Base-by-base conservation (phyloP, 176 grass and related monocot genomes). In the Chrysopogon serrulatus region DNA sequence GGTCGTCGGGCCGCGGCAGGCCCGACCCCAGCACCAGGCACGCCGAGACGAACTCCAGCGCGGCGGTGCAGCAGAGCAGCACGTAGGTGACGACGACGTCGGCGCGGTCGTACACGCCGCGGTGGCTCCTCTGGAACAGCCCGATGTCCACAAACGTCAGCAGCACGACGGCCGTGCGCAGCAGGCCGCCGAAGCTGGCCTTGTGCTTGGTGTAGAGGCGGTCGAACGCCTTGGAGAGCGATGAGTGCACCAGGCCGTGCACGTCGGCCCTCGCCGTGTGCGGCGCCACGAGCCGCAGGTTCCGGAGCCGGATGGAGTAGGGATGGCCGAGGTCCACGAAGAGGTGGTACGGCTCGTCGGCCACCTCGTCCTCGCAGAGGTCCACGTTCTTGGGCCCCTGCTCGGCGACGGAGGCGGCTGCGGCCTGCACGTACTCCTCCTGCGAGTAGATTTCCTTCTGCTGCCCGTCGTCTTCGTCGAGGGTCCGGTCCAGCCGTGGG, bases 51-150 rank as follows among this genome's bases (percentile, higher is more conserved):
- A 14, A 14, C 43, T 76, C 73, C 7, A 77, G 7, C 0, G 18
- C 21, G 21, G 74, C 36, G 0, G 83, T 85, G 53, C 35, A 69
- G 3, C 61, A 48, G 6, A 79, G 61, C 19, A 79, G 10, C 18
- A 48, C 10, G 28, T 79, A 79, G 17, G 77, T 79, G 41, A 79
- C 77, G 12, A 16, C 13, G 41, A 79, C 77, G 28, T 79, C 77
- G 11, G 18, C 61, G 28, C 5, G 28, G 18, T 14, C 39, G 41
- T 79, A 79, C 40, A 1, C 5, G 6, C 6, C 1, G 0, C 27
- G 30, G 77, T 2, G 59, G 40, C 60, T 65, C 18, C 0, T 7
- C 27, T 79, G 17, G 41, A 79, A 48, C 10, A 48, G 11, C 6
- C 61, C 28, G 61, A 79, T 66, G 61, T 33, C 77, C 0, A 4